phyloP scores from a whole-genome alignment of 2,329 filamentous ascomycete genomes.

The Diaporthe ilicicola region DNA sequence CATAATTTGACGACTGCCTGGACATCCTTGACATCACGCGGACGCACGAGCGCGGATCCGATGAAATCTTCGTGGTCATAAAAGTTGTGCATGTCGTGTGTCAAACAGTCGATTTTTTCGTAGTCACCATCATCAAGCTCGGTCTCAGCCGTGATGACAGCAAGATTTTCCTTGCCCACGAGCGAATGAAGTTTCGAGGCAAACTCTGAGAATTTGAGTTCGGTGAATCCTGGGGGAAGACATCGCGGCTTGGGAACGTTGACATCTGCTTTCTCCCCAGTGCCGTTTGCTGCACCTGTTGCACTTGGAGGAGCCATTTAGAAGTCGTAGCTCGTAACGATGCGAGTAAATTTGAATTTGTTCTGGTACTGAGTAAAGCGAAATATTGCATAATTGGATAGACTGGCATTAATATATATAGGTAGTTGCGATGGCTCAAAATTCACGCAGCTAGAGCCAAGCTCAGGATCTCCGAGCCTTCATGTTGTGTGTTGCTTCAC shows the following conservation, averaged over 20 bases:
- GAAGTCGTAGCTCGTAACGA: background rate
- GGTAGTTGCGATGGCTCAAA: background rate
- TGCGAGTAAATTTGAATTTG: background rate
- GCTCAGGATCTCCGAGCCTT: background rate
- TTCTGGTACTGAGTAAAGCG: background rate
- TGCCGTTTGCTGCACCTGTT: background rate
- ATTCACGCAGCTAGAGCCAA: background rate
- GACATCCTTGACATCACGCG: slow-evolving; percentile 50
- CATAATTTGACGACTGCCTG: slow-evolving; percentile 54
- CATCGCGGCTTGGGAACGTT: slow-evolving; percentile 1
- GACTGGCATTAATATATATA: background rate
- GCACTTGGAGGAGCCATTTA: slow-evolving; percentile 15
- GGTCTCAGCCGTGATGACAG: background rate
- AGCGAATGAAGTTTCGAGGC: background rate
- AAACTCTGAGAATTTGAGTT: background rate
- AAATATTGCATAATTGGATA: background rate
- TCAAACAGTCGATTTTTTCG: slow-evolving; percentile 34
- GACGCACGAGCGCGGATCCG: slow-evolving; percentile 46
- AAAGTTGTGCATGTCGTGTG: slow-evolving; percentile 49
- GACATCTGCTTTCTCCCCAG: background rate
- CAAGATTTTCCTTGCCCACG: slow-evolving; percentile 4
- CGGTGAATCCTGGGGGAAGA: background rate
- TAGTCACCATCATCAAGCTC: slow-evolving; percentile 39
- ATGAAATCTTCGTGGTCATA: slow-evolving; percentile 53
- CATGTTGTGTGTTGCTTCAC: background rate